Conservation (phyloP, 805 yeast species). For the Candida mattraensis region DNA sequence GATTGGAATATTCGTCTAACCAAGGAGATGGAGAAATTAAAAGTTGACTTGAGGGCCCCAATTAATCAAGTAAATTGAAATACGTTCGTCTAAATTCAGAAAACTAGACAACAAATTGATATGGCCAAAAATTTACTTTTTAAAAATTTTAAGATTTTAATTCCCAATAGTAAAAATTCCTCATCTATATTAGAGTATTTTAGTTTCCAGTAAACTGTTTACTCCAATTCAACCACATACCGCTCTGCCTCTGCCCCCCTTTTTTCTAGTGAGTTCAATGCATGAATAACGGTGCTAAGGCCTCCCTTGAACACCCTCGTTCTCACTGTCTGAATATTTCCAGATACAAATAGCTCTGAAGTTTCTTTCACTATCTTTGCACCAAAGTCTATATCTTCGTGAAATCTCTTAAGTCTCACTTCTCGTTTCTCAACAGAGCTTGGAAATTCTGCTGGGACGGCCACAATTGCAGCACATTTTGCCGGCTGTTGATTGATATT, state of each 20-base stretch:
- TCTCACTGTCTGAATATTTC: slow-evolving; percentile 34
- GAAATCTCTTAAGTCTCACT: slow-evolving; percentile 42
- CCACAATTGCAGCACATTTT: slow-evolving; percentile 41
- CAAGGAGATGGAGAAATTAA: too few relatives aligned
- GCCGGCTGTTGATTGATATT: slow-evolving; percentile 10
- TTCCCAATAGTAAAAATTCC: too few relatives aligned
- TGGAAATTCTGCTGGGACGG: slow-evolving; percentile 30
- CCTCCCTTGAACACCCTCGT: slow-evolving; percentile 37
- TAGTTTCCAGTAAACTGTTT: too few relatives aligned
- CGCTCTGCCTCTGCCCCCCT: slow-evolving; percentile 13
- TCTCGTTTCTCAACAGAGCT: slow-evolving; percentile 30
- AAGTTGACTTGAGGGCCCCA: too few relatives aligned
- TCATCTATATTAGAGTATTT: too few relatives aligned
- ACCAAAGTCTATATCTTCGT: slow-evolving; percentile 43
- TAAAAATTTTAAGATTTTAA: too few relatives aligned
- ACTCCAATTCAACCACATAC: slow-evolving; percentile 13
- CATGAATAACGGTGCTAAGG: slow-evolving; percentile 5
- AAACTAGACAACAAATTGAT: too few relatives aligned
- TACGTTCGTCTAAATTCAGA: too few relatives aligned
- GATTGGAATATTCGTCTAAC: too few relatives aligned
- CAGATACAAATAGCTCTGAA: slow-evolving; percentile 30
- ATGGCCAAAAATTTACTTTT: too few relatives aligned
- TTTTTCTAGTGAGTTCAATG: slow-evolving; percentile 6
- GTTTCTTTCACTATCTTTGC: slow-evolving; percentile 36
- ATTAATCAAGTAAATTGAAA: too few relatives aligned